A percentile compares a stretch with the other conserved stretches of the same genome.
Evolutionary conservation across 2,329 filamentous ascomycete genomes (phyloP).

Genomic region (Talaromyces marneffei): DNA sequence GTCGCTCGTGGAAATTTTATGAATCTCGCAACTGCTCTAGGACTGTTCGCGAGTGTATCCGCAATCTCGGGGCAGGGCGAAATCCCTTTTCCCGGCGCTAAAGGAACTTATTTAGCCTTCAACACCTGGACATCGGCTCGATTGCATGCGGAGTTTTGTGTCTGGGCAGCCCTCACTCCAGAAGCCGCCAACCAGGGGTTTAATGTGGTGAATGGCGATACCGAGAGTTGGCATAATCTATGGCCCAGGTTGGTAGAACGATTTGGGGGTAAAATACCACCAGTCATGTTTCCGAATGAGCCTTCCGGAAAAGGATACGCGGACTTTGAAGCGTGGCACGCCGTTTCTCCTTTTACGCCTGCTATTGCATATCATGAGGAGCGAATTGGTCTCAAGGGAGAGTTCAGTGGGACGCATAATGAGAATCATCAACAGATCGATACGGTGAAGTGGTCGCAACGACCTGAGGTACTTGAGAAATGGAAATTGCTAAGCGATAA

Average conservation of each 20-base stretch:
- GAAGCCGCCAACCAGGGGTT: background rate
- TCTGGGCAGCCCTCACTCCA: conserved; percentile 25
- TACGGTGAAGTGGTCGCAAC: no score
- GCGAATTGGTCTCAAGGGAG: no score
- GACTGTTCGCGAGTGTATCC: no score
- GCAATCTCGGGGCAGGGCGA: no score
- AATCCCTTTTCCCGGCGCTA: conserved; percentile 29
- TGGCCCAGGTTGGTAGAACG: conserved; percentile 38
- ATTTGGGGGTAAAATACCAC: conserved; percentile 30
- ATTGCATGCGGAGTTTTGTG: conserved; percentile 32
- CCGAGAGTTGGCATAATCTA: conserved; percentile 36
- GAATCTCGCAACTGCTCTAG: conserved; percentile 38
- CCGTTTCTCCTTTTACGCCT: no score
- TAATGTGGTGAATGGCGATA: conserved; percentile 22
- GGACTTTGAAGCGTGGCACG: no score
- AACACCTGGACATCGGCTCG: conserved; percentile 31
- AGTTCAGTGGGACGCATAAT: no score
- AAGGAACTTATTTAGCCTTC: conserved; percentile 28
- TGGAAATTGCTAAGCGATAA: no score
- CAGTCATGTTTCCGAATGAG: conserved; percentile 25
- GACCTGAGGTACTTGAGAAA: no score
- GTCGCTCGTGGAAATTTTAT: conserved; percentile 37
- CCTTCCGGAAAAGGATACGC: no score
- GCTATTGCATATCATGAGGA: no score
- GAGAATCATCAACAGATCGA: no score